Conservation (phyloP, 805 yeast genomes). For the Myxozyma udenii region DNA sequence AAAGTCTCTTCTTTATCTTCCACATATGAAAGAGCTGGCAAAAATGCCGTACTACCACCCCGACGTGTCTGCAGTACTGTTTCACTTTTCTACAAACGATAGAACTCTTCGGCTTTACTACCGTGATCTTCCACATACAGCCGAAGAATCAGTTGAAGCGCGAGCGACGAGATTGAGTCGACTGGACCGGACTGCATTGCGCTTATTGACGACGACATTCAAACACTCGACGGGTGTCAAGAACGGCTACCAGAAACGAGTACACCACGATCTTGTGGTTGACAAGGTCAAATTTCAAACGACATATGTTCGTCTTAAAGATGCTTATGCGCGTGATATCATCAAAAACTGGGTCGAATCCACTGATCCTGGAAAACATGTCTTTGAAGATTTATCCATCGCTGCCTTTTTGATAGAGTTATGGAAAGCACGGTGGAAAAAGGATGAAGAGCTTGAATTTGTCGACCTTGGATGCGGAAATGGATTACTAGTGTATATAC, state of each 20-base stretch:
- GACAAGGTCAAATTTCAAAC: constrained; percentile 80
- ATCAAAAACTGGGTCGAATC: constrained; percentile 88
- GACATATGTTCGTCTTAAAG: constrained; percentile 73
- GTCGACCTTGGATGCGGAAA: constrained; percentile 95
- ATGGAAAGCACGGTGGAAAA: constrained; percentile 57
- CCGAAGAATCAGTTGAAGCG: neutral
- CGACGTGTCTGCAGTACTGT: constrained; percentile 61
- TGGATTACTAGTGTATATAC: constrained; percentile 75
- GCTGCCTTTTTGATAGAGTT: constrained; percentile 89
- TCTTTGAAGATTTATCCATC: constrained; percentile 91
- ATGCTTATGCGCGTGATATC: constrained; percentile 69
- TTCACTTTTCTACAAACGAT: constrained; percentile 46
- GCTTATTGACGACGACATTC: constrained; percentile 71
- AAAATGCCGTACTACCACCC: constrained; percentile 90
- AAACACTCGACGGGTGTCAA: constrained; percentile 82
- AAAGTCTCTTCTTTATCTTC: constrained; percentile 64
- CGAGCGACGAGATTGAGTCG: constrained; percentile 45
- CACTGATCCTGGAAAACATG: constrained; percentile 93
- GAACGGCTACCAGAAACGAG: constrained; percentile 83
- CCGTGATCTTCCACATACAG: constrained; percentile 1
- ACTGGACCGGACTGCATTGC: constrained; percentile 74
- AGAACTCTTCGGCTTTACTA: neutral
- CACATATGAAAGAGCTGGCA: constrained; percentile 60
- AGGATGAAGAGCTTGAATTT: constrained; percentile 54
- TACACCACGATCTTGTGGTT: constrained; percentile 82